These are phyloP conservation scores for Lactarius quietus DNA, from an alignment of 768 basidiomycete genomes.

Conservation along the genomic window DNA sequence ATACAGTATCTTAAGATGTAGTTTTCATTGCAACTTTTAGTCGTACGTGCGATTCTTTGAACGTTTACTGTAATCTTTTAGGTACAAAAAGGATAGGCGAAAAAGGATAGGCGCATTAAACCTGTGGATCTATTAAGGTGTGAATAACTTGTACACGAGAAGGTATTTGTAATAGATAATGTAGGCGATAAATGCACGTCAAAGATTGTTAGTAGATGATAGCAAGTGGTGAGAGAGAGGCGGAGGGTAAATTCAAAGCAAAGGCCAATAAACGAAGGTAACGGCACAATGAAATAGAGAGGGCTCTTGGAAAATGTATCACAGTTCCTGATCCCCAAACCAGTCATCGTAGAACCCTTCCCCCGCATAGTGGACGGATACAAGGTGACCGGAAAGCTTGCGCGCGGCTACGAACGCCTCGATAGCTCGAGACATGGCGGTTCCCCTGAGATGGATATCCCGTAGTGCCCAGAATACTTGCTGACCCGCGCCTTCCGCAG, in stretches of 20 bases:
- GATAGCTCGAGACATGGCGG: not conserved
- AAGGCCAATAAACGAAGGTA: not conserved
- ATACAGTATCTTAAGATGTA: too few relatives aligned
- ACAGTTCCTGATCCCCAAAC: not conserved
- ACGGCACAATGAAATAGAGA: not conserved
- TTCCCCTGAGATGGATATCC: slow-evolving; percentile 3
- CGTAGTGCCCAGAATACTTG: slow-evolving; percentile 2
- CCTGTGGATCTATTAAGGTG: not conserved
- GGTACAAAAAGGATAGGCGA: too few relatives aligned
- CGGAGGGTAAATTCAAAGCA: not conserved
- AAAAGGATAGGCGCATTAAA: not conserved
- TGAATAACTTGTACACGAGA: not conserved
- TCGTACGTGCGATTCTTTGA: not conserved
- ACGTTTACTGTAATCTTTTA: not conserved
- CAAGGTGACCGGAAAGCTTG: slow-evolving; percentile 1
- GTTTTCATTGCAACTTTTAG: too few relatives aligned
- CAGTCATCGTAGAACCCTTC: not conserved
- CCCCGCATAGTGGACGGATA: not conserved
- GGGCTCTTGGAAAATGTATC: not conserved
- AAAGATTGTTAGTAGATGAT: not conserved
- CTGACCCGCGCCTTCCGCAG: not conserved
- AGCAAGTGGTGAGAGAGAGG: not conserved
- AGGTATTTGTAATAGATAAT: not conserved
- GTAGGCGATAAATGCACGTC: not conserved
- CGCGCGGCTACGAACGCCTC: slow-evolving; percentile 1